Conservation (phyloP, 2,329 filamentous ascomycete species). For the Aspergillaceae sp. region DNA sequence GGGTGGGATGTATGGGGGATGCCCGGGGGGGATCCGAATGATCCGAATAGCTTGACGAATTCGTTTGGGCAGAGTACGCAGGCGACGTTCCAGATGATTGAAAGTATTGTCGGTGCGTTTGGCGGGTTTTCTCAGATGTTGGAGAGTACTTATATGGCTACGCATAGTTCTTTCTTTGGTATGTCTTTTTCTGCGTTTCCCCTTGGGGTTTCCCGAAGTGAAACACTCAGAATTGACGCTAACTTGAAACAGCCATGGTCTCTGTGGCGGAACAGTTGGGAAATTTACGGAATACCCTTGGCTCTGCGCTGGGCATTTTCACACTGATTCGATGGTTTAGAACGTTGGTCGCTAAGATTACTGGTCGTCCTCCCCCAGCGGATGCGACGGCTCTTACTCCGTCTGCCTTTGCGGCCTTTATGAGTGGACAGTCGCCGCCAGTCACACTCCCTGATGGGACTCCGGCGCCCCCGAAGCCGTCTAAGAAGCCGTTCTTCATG, state of each 20-base stretch:
- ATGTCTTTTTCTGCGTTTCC: constrained; percentile 29
- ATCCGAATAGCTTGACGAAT: constrained; percentile 89
- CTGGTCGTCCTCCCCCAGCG: constrained; percentile 79
- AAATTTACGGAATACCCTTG: constrained; percentile 83
- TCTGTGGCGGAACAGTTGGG: constrained; percentile 96
- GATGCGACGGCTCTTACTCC: constrained; percentile 82
- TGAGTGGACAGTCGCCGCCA: constrained; percentile 51
- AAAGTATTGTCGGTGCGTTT: constrained; percentile 93
- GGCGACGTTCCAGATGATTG: constrained; percentile 95
- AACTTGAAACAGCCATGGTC: constrained; percentile 68
- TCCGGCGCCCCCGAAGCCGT: constrained; percentile 61
- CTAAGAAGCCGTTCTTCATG: constrained; percentile 91
- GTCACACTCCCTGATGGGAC: constrained; percentile 56
- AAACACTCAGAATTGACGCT: constrained; percentile 6
- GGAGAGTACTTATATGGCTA: constrained; percentile 99
- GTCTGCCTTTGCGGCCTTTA: constrained; percentile 81
- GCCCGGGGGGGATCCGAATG: constrained; percentile 58
- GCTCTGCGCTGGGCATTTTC: constrained; percentile 90
- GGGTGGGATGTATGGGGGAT: constrained; percentile 45
- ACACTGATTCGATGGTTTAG: constrained; percentile 91
- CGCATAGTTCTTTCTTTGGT: constrained; percentile 98
- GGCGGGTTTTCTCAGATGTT: constrained; percentile 98
- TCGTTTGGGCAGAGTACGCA: constrained; percentile 91
- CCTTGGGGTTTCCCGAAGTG: not conserved
- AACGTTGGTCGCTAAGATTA: constrained; percentile 83